Evolutionary conservation across 768 basidiomycete genomes (phyloP), one percentile per base, ranked within the genome.

Genomic region (Ramaria sp.): DNA sequence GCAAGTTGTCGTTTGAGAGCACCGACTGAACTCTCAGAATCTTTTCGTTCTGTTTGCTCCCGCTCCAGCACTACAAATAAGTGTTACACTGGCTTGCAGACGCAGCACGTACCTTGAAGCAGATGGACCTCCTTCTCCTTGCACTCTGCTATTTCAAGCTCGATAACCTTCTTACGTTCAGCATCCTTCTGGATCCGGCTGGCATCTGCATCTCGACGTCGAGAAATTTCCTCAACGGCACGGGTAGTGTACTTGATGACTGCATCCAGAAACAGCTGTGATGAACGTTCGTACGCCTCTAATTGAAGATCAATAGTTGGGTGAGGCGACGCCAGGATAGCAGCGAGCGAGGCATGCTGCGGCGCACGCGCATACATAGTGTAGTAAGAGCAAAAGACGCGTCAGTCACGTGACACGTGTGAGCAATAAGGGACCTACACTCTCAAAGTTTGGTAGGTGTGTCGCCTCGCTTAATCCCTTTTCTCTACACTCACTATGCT

Each of bases 71-170:
- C 86, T 86, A 32, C 24, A 1, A 16, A 5, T 47, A 27, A 47
- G 24, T 43, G 10, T 22, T 37, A 43, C n/a, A 16, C 2, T 47
- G 34, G 45, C 9, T 16, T 16, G 3, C 7, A 34, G n/a, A 8
- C 10, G 24, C 32, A 38, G 3, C 22, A 70, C 78, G n/a, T 65
- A 91, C 90, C 78, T 54, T 79, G 77, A 2, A 89, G 74, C 53
- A 94, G 74, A 50, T 88, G 83, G 28, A 89, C 83, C 67, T 93
- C 91, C 61, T 73, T 77, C 50, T 86, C 64, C 60, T 90, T 87
- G 68, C 86, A 90, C 42, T 81, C 72, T 52, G 79, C 82, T 1
- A 78, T 91, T 66, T 90, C 84, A 0, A 71, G 61, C 64, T 92
- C 85, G 0, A 81, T 72, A 7, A 77, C 72, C 42, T 80, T 74